phyloP scores from a whole-genome alignment of 176 grass and related monocot species.

The Aegilops tauschii region DNA sequence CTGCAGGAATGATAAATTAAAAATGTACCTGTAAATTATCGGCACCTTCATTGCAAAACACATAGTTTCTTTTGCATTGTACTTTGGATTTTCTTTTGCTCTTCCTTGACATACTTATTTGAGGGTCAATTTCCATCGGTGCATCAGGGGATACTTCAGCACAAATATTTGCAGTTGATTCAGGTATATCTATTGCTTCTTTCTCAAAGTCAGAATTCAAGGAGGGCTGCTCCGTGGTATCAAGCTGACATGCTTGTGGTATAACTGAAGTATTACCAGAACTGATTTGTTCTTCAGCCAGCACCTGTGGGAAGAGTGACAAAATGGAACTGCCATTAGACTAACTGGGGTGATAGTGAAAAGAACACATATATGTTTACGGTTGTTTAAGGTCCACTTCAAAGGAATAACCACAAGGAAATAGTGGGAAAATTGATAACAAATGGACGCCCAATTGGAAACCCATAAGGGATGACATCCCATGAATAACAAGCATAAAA shows the following conservation, averaged over 20 bases:
- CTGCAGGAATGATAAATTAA: conserved; percentile 11
- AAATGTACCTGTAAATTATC: conserved; percentile 51
- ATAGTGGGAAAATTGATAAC: neutral
- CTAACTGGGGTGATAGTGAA: conserved; percentile 23
- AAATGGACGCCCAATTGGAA: neutral
- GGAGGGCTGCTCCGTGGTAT: conserved; percentile 15
- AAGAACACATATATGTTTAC: conserved; percentile 19
- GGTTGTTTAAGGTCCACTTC: conserved; percentile 9
- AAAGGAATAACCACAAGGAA: conserved; percentile 19
- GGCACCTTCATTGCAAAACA: conserved; percentile 29
- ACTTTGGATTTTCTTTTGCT: conserved; percentile 42
- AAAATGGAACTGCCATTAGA: neutral
- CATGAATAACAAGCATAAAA: conserved; percentile 4
- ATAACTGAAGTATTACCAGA: conserved; percentile 33
- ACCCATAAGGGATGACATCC: neutral
- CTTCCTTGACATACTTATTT: conserved; percentile 34
- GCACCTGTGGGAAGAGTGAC: conserved; percentile 29
- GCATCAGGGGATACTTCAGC: neutral
- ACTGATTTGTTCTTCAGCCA: conserved; percentile 26
- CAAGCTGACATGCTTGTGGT: conserved; percentile 14
- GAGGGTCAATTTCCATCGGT: conserved; percentile 18
- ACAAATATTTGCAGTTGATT: conserved; percentile 33
- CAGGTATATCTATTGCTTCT: neutral
- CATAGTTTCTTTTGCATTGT: conserved; percentile 29
- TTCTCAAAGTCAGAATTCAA: conserved; percentile 31